These are phyloP conservation scores for Neofusicoccum sp. DNA, from an alignment of 2,329 filamentous ascomycete genomes.

Conservation along the genomic window DNA sequence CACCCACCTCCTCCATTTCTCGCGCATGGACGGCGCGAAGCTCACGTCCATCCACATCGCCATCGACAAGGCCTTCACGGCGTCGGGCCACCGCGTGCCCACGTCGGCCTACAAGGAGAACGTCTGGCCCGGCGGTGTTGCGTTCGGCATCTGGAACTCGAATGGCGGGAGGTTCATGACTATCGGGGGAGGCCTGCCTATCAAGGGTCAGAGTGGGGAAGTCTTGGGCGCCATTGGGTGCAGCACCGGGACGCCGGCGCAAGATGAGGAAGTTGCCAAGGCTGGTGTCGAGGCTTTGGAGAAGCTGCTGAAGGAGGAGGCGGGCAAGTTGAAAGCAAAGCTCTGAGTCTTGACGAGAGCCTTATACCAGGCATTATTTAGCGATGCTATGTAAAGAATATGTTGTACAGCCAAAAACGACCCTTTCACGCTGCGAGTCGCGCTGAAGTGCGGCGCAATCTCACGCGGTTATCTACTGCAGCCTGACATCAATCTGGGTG, in stretches of 20 bases:
- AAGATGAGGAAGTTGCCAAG: conserved; percentile 54
- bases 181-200: conserved; percentile 55
- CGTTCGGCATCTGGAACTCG: conserved; percentile 52
- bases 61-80: conserved; percentile 62
- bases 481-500: conserved; percentile 5
- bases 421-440: neutral
- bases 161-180: conserved; percentile 55
- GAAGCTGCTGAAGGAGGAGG: conserved; percentile 34
- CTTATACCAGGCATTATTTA: neutral
- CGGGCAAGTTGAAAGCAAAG: conserved; percentile 38
- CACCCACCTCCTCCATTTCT: conserved; percentile 48
- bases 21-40: conserved; percentile 50
- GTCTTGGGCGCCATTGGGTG: conserved; percentile 56
- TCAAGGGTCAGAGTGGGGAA: conserved; percentile 46
- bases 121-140: conserved; percentile 53
- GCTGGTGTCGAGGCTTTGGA: conserved; percentile 52
- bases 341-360: conserved; percentile 30
- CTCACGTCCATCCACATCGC: conserved; percentile 59
- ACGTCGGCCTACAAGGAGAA: conserved; percentile 54
- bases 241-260: conserved; percentile 53
- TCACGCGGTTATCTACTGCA: neutral
- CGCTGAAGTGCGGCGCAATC: too few relatives aligned
- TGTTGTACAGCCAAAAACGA: neutral
- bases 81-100: conserved; percentile 53
- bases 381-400: too few relatives aligned